Evolutionary conservation across 345 rosid genomes (phyloP).

Genomic region (Brassica carinata): DNA sequence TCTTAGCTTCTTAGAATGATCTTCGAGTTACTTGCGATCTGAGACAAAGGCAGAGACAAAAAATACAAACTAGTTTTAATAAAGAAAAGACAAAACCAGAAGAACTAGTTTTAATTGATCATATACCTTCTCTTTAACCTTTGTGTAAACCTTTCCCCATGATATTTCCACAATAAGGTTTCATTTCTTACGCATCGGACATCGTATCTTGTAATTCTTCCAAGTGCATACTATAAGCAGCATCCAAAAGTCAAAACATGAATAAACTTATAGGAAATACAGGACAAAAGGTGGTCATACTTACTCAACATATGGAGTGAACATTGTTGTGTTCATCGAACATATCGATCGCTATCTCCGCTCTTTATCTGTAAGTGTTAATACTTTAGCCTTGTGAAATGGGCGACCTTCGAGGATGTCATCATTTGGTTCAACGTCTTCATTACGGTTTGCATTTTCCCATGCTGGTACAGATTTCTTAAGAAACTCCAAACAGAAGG

Average conservation of each 20-base stretch:
- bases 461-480: neutral
- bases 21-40: neutral
- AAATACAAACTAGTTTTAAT: neutral
- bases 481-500: neutral
- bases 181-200: neutral
- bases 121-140: neutral
- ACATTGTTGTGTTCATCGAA: too few species aligned
- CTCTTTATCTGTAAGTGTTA: neutral
- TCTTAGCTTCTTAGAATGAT: neutral
- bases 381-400: neutral
- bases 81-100: neutral
- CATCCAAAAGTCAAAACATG: too few species aligned
- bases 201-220: neutral
- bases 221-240: neutral
- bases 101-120: neutral
- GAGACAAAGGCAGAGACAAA: neutral
- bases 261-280: neutral
- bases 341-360: neutral
- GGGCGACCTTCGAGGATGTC: neutral
- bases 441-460: neutral
- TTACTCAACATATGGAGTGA: neutral
- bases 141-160: neutral
- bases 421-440: neutral
- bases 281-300: neutral
- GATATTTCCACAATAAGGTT: neutral